Conservation (phyloP, 495 filamentous ascomycete species). For the Neurospora sp. region DNA sequence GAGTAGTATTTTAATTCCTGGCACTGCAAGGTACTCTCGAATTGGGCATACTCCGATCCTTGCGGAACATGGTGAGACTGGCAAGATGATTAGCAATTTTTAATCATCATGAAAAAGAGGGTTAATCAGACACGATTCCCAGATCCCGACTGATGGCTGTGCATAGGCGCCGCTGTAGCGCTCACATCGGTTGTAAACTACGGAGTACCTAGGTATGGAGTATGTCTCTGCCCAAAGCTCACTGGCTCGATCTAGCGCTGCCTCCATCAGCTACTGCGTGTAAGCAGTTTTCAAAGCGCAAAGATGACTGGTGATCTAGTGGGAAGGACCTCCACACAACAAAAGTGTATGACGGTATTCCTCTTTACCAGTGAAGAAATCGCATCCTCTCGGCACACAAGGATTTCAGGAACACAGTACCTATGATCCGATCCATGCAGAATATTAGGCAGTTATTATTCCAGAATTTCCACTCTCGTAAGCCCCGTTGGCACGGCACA, state of each 20-base stretch:
- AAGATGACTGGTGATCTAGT: background rate
- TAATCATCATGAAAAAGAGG: background rate
- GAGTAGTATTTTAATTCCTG: background rate
- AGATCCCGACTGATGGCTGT: background rate
- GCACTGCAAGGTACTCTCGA: background rate
- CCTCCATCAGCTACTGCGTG: no score
- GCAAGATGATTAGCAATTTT: background rate
- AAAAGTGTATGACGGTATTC: background rate
- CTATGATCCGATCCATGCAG: background rate
- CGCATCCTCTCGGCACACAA: background rate
- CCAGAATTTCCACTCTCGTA: background rate
- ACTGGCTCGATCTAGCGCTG: no score
- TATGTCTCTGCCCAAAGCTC: no score
- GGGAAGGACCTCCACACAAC: background rate
- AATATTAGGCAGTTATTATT: background rate
- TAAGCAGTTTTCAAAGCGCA: background rate
- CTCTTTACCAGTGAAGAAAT: background rate
- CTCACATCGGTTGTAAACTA: background rate
- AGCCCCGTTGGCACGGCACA: background rate
- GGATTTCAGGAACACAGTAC: background rate
- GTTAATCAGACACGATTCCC: background rate
- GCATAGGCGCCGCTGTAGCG: background rate
- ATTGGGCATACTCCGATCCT: background rate
- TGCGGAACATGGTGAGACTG: background rate
- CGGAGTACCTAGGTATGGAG: no score